Evolutionary conservation across 768 basidiomycete species (phyloP), one percentile per base, ranked within the genome.

Genomic region (Chlorophyllum brunneum): DNA sequence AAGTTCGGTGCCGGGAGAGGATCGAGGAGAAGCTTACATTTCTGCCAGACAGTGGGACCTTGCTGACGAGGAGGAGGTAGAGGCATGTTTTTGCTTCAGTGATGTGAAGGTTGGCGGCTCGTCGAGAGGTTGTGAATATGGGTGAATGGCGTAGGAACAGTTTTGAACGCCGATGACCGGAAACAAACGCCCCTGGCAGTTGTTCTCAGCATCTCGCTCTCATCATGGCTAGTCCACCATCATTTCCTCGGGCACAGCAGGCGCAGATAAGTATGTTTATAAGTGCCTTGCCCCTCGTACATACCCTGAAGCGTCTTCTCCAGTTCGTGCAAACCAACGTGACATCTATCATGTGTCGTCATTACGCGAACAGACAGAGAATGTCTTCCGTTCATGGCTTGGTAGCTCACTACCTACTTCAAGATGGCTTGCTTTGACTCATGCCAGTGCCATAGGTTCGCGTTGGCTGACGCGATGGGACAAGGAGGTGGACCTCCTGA

Each of bases 261-360:
- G 89, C 91, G 31, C 91, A 92, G 68, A 92, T 90, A 56, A 87
- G 91, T 92, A 57, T 45, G 89, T 74, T n/a, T 23, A 24, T 16
- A 38, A 20, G 16, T 51, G 42, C 3, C 4, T 38, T 6, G 43
- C 16, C 15, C 18, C 38, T 8, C 11, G 49, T 26, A 29, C n/a
- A 44, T 37, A 53, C 41, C 30, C 56, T 58, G 51, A 59, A 41
- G 56, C 54, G 31, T 36, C 46, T 36, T 44, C 7, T 37, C 41
- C 63, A 94, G 92, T 93, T 63, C 79, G 92, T 54, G 86, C 91
- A 31, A 86, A 90, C 63, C 92, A 93, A 63, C 73, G 92, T 56
- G 92, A 94, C 65, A 57, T 88, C 39, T 88, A 83, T 61, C 87
- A 92, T 69, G 74, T 92, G 37, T 76, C 83, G 26, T 80, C 81